These are phyloP conservation scores for Musa schizocarpa DNA, from an alignment of 176 grass and related monocot genomes.

Conservation along the genomic window DNA sequence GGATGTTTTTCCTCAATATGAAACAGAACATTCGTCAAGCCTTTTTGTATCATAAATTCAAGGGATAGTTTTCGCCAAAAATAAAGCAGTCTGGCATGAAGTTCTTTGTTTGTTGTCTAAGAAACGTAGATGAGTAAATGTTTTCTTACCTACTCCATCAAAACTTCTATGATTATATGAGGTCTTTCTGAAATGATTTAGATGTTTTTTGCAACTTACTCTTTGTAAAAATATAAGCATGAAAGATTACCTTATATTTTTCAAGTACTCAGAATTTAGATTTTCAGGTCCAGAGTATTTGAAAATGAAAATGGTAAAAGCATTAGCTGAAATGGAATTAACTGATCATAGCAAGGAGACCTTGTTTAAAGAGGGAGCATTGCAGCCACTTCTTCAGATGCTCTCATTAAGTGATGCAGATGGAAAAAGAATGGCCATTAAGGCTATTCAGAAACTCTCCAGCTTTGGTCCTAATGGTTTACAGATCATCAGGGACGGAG, in stretches of 20 bases:
- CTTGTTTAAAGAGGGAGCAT: slow-evolving; percentile 5
- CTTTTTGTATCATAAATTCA: no score
- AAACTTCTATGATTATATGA: no score
- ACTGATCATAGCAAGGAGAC: slow-evolving; percentile 1
- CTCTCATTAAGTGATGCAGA: background rate
- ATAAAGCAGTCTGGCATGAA: no score
- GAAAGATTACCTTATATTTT: background rate
- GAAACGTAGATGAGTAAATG: no score
- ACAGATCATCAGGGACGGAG: slow-evolving; percentile 2
- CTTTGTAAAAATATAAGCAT: no score
- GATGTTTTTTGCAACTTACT: no score
- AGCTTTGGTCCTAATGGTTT: slow-evolving; percentile 1
- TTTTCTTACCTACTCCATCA: no score
- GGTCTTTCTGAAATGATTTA: no score
- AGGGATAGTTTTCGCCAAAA: no score
- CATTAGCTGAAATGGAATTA: slow-evolving; percentile 11
- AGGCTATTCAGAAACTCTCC: slow-evolving; percentile 4
- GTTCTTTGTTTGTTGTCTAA: no score
- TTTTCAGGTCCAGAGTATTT: slow-evolving; percentile 1
- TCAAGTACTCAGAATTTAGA: slow-evolving; percentile 1
- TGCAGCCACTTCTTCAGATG: background rate
- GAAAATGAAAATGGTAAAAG: slow-evolving; percentile 2
- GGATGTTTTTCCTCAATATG: no score
- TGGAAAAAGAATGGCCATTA: background rate
- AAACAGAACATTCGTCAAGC: no score